Conservation (phyloP, 1,284 basidiomycete species). For the Phaffia rhodozyma region DNA sequence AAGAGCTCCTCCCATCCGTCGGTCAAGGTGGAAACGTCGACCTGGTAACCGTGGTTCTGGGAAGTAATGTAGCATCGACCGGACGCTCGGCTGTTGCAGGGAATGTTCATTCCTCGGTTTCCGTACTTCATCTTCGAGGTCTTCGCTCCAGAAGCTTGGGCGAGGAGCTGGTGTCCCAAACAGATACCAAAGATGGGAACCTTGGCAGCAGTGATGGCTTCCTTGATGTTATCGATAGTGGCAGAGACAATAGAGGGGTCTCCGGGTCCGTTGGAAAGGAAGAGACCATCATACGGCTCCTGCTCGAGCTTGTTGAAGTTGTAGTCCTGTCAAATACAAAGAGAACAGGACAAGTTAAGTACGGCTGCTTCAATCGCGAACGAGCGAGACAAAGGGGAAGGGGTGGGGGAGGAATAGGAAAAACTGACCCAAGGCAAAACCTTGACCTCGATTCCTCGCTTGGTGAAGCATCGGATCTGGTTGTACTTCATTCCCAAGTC, state of each 20-base stretch:
- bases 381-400: not conserved
- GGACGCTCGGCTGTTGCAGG: slow-evolving; percentile 85
- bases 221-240: slow-evolving; percentile 60
- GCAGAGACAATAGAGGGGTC: slow-evolving; percentile 76
- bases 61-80: slow-evolving; percentile 98
- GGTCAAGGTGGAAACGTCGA: slow-evolving; percentile 69
- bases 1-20: slow-evolving; percentile 87
- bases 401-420: not conserved
- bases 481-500: slow-evolving; percentile 99
- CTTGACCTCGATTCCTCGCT: slow-evolving; percentile 88
- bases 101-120: slow-evolving; percentile 97
- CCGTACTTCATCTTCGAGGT: slow-evolving; percentile 99
- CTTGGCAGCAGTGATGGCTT: slow-evolving; percentile 59
- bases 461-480: slow-evolving; percentile 92
- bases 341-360: not conserved
- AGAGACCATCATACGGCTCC: slow-evolving; percentile 85
- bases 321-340: slow-evolving; percentile 45
- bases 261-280: slow-evolving; percentile 96
- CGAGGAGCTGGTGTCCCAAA: slow-evolving; percentile 93
- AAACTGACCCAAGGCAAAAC: slow-evolving; percentile 73
- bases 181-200: slow-evolving; percentile 97
- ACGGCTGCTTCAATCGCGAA: not conserved
- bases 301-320: slow-evolving; percentile 64
- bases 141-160: slow-evolving; percentile 82
- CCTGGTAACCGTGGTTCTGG: slow-evolving; percentile 98